Percentiles rank a stretch among this genome's conserved stretches.
Conservation (phyloP, 2,329 filamentous ascomycete species). For the Ophiostoma ips region DNA sequence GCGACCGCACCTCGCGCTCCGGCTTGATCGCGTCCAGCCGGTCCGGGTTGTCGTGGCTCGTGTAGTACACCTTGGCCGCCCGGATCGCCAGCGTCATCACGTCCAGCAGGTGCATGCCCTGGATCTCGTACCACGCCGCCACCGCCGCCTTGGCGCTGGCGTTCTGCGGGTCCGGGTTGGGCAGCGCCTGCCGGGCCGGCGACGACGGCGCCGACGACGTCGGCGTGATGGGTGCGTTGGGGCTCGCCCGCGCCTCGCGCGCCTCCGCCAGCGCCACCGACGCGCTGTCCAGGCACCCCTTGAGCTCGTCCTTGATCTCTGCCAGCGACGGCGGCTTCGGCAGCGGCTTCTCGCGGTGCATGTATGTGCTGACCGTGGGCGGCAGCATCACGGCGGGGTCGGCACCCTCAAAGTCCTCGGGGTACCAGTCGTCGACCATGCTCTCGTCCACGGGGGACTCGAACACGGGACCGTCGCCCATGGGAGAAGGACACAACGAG, state of each 20-base stretch:
- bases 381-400: constrained; percentile 73
- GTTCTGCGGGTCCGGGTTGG: not conserved
- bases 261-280: constrained; percentile 52
- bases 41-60: constrained; percentile 75
- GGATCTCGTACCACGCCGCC: constrained; percentile 65
- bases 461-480: constrained; percentile 42
- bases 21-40: constrained; percentile 75
- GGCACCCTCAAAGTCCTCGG: constrained; percentile 39
- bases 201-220: constrained; percentile 2
- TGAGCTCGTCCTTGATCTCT: constrained; percentile 56
- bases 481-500: constrained; percentile 43
- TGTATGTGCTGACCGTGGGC: constrained; percentile 95
- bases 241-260: constrained; percentile 22
- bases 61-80: constrained; percentile 93
- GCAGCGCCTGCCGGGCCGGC: not conserved
- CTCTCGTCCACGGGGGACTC: constrained; percentile 33
- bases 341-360: constrained; percentile 65
- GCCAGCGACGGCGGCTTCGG: constrained; percentile 72
- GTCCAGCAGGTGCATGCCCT: constrained; percentile 85
- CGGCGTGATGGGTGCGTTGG: constrained; percentile 4
- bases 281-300: constrained; percentile 55
- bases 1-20: constrained; percentile 71
- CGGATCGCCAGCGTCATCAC: constrained; percentile 90
- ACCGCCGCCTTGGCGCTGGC: constrained; percentile 12
- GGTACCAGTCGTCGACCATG: constrained; percentile 31